phyloP scores from a whole-genome alignment of 1,139 yeast species.

The Ashbya aceris region DNA sequence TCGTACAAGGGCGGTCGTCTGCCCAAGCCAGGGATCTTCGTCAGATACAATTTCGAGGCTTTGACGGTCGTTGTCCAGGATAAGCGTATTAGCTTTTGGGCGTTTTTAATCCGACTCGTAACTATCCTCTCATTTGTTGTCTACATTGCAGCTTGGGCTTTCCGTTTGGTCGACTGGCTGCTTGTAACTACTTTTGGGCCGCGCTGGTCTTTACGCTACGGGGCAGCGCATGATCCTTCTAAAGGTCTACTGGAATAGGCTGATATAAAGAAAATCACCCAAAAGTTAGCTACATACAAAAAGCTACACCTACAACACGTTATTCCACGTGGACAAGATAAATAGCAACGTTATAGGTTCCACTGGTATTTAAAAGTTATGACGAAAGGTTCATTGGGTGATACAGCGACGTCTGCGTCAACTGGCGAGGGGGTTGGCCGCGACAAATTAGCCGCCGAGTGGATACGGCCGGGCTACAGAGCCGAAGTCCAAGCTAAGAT shows the following conservation, averaged over 20 bases:
- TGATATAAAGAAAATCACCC: not conserved
- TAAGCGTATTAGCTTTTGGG: conserved; percentile 62
- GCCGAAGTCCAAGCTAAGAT: conserved; percentile 11
- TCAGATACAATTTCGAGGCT: conserved; percentile 85
- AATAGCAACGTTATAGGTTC: too few species aligned
- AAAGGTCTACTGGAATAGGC: conserved; percentile 19
- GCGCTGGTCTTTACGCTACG: conserved; percentile 29
- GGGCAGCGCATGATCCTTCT: conserved; percentile 12
- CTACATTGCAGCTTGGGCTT: conserved; percentile 31
- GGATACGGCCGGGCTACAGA: conserved; percentile 14
- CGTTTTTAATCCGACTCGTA: conserved; percentile 67
- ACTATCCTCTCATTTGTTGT: conserved; percentile 43
- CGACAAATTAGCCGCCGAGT: conserved; percentile 18
- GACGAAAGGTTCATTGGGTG: too few species aligned
- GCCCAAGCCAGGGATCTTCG: conserved; percentile 64
- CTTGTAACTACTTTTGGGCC: conserved; percentile 30
- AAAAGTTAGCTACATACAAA: not conserved
- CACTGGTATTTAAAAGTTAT: too few species aligned
- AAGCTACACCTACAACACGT: too few species aligned
- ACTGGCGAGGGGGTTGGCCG: conserved; percentile 16
- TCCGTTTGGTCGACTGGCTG: conserved; percentile 23
- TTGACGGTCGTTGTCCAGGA: conserved; percentile 63
- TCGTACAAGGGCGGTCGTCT: too few species aligned
- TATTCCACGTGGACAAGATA: too few species aligned
- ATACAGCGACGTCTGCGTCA: conserved; percentile 9